Conservation (phyloP, 192 early-diverging fungal genomes). For the Lobosporangium transversale region DNA sequence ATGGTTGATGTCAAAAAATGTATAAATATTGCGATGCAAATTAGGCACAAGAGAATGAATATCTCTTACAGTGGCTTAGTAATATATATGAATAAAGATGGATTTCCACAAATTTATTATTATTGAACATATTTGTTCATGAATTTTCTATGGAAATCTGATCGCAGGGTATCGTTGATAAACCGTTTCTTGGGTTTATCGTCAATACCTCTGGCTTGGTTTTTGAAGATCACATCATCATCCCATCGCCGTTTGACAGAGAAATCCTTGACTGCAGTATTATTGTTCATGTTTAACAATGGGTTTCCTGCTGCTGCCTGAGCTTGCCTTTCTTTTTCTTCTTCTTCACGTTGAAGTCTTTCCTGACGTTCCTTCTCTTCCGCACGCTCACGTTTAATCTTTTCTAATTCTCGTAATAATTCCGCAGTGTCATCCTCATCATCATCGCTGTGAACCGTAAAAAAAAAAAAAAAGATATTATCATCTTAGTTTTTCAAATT, state of each 20-base stretch:
- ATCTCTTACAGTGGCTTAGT: slow-evolving; percentile 9
- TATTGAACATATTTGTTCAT: slow-evolving; percentile 90
- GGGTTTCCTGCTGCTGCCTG: slow-evolving; percentile 83
- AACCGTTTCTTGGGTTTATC: slow-evolving; percentile 94
- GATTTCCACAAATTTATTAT: slow-evolving; percentile 9
- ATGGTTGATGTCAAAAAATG: not conserved
- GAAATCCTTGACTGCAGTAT: slow-evolving; percentile 65
- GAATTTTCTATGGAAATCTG: slow-evolving; percentile 97
- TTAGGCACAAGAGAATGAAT: not conserved
- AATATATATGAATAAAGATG: not conserved
- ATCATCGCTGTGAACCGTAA: slow-evolving; percentile 67
- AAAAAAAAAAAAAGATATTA: slow-evolving; percentile 5
- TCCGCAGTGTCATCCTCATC: slow-evolving; percentile 93
- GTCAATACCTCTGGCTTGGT: slow-evolving; percentile 90
- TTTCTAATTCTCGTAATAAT: slow-evolving; percentile 83
- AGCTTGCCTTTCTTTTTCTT: slow-evolving; percentile 67
- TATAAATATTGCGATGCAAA: not conserved
- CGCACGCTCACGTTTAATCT: slow-evolving; percentile 92
- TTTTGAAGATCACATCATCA: slow-evolving; percentile 98
- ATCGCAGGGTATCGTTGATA: slow-evolving; percentile 95
- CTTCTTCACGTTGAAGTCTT: slow-evolving; percentile 61
- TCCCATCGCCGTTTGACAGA: slow-evolving; percentile 95
- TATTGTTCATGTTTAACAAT: slow-evolving; percentile 65
- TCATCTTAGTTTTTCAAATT: not conserved
- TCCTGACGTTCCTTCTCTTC: slow-evolving; percentile 88